Base-by-base conservation (phyloP, 768 basidiomycete species). In the Serendipita sp. region DNA sequence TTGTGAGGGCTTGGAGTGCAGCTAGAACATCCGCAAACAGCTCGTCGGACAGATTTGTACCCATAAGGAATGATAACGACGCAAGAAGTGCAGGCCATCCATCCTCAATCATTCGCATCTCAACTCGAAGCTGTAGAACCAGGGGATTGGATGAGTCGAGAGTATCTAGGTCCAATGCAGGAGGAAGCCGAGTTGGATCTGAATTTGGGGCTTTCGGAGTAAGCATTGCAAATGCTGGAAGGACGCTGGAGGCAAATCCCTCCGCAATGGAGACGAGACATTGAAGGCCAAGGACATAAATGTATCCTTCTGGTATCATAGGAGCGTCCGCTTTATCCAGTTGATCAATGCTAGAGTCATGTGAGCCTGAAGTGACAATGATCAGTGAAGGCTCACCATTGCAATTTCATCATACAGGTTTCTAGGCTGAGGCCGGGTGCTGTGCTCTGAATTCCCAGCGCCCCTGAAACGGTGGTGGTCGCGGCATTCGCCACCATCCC, bases 311-410 rank as follows among this genome's bases (percentile, higher is more conserved):
- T 0, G 96, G 95, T 61, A 97, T 93, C 0, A 83, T 78, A 0
- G 96, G 96, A 0, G 93, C 83, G 67, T 99, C 96, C 0, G 91
- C 88, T 72, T 99, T 99, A 75, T 99, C 95, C 13, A 97, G 82
- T 72, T 98, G 96, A 71, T 99, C 95, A 67, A 99, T 97, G 71
- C 94, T 96, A 68, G 3, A 17, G 67, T 65, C 58, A 60, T 45
- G 41, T 9, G n/a, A 58, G 41, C 22, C 42, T n/a, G 33, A 13
- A 50, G 24, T 33, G 34, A 42, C 38, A 14, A 33, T 17, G 53
- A n/a, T 20, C 43, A 1, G 22, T 24, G 43, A 11, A 22, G 3
- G 75, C 82, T 43, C 64, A 93, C 93, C 94, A 92, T 72, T 93
- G 90, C 26, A 96, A 71, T 70, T 93, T 95, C 86, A 95, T 90